Percentiles rank a stretch among this genome's conserved stretches.
Conservation (phyloP, 441 rosid species). For the Adansonia gregorii region DNA sequence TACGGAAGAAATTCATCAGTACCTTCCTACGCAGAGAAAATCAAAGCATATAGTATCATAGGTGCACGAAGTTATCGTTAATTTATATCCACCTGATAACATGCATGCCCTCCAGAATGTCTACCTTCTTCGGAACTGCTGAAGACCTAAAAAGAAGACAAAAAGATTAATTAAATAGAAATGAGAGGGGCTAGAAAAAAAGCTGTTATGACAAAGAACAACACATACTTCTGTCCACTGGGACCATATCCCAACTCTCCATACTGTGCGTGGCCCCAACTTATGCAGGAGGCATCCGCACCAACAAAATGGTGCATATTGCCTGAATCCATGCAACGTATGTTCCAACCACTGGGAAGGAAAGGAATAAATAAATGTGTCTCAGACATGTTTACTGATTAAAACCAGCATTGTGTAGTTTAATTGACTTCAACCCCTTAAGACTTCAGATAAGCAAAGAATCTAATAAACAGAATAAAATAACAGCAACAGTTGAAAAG, state of each 20-base stretch:
- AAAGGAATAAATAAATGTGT: not conserved
- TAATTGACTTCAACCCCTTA: not conserved
- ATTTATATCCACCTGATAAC: conserved; percentile 67
- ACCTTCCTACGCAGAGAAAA: not conserved
- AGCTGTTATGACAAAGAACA: conserved; percentile 14
- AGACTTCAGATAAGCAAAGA: not conserved
- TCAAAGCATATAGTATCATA: not conserved
- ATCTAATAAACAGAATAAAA: not conserved
- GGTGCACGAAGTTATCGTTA: not conserved
- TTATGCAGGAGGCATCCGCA: conserved; percentile 94
- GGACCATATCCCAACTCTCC: conserved; percentile 99
- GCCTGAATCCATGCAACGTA: conserved; percentile 98
- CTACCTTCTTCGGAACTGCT: conserved; percentile 88
- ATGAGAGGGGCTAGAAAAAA: conserved; percentile 11
- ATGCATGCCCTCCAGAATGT: conserved; percentile 88
- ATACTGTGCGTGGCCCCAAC: conserved; percentile 92
- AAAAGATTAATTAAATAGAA: conserved; percentile 9
- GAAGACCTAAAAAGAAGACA: conserved; percentile 66
- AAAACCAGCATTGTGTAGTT: not conserved
- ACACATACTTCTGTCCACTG: conserved; percentile 75
- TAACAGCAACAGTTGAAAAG: not conserved
- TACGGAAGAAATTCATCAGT: not conserved
- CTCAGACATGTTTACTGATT: not conserved
- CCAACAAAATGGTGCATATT: conserved; percentile 96
- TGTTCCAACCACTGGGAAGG: conserved; percentile 81